Conservation (phyloP, 192 early-diverging fungal genomes). For the Backusella liffmaniae region DNA sequence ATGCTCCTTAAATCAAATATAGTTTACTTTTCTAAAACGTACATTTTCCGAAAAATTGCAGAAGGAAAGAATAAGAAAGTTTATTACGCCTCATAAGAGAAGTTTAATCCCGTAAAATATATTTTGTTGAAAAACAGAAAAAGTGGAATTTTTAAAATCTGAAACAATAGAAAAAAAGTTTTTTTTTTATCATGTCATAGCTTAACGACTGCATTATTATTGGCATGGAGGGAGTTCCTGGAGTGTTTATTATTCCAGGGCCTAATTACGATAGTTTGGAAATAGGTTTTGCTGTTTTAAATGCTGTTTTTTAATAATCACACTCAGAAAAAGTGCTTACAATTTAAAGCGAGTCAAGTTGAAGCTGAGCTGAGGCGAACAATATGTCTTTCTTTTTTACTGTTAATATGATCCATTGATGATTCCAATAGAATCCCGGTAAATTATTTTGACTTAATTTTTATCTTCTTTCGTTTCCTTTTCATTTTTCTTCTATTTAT, state of each 20-base stretch:
- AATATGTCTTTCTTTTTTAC: not conserved
- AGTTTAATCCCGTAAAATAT: not conserved
- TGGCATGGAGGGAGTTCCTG: not conserved
- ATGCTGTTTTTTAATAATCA: not conserved
- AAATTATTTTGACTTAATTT: not conserved
- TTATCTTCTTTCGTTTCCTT: not conserved
- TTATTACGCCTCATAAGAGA: no score
- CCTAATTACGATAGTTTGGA: not conserved
- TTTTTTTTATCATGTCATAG: not conserved
- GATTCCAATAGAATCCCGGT: not conserved
- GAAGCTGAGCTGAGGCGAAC: not conserved
- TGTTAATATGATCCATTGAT: not conserved
- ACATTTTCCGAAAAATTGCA: not conserved
- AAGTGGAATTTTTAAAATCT: not conserved
- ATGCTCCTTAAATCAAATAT: not conserved
- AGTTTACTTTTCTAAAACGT: no score
- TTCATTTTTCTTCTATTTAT: not conserved
- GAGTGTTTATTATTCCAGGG: not conserved
- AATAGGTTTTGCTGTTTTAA: not conserved
- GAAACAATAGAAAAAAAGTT: not conserved
- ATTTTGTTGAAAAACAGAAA: not conserved
- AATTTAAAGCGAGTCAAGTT: not conserved
- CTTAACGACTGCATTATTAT: not conserved
- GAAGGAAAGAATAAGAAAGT: not conserved
- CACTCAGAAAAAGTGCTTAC: not conserved